Evolutionary conservation across 2,329 filamentous ascomycete genomes (phyloP), one percentile per base, ranked within the genome.

Genomic region (Furcasterigmium furcatum): DNA sequence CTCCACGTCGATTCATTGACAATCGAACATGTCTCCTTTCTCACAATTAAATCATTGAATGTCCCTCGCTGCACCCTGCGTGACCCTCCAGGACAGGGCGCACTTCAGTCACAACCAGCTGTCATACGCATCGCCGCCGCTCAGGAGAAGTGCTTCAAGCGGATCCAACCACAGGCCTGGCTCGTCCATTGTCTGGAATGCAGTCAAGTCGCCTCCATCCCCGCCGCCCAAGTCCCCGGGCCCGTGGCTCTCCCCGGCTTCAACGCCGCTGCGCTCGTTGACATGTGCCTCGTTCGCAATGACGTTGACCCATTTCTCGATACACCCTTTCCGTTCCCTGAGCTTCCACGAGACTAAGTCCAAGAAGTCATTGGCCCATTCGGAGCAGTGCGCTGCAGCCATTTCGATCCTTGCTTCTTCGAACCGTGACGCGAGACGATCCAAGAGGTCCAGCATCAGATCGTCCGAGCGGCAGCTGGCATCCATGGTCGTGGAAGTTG

Each of bases 361-460:
- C 34, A 49, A 39, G 27, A 44, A 44, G 35, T 49, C 40, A 29
- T 49, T 49, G 24, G 43, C 24, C 47, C 47, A 49, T 24, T 49
- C 47, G 29, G 35, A 41, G 27, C 47, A 49, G 36, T 46, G 47
- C 20, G 47, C 47, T 30, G 47, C 43, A 16, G 47, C 43, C 44
- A 49, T 49, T 43, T 46, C 44, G 21, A 44, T 35, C 44, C 44
- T 49, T 12, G 47, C 47, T 44, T 49, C 44, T 49, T 49, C 47
- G 27, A 47, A 43, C 19, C 44, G 45, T 39, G 45, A 50, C 22
- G 45, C 47, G 22, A 46, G 41, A 22, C 45, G 42, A 21, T 46
- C 47, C 29, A 47, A 27, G 21, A 47, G 47, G 18, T 47, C 42
- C 18, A 46, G 45, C 47, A 50, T 50, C 42, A 50, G 21, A 46